Base-by-base conservation (phyloP, 2,329 filamentous ascomycete genomes). In the Penicillium sp. region DNA sequence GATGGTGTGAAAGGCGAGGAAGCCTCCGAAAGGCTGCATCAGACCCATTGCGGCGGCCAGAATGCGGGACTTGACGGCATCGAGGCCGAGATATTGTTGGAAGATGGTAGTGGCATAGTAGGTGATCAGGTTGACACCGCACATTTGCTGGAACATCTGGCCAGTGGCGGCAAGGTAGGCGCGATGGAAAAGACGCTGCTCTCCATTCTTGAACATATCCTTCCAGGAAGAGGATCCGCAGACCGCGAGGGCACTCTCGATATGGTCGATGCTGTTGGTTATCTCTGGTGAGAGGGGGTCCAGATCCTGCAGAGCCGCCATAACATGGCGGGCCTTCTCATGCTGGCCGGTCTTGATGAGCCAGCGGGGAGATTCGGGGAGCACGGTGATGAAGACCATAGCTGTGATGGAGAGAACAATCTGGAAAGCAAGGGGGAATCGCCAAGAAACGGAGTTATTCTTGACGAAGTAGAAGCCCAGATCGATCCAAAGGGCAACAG, bases 401-500 rank as follows among this genome's bases (percentile, higher is more conserved):
- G 69, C 61, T 13, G 66, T 54, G 4, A 68, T 29, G 3, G 64
- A 61, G 35, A 72, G 62, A 4, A 72, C 31, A n/a, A 69, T 59
- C 46, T 67, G 66, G 55, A 72, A 63, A 7, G 66, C 71, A 12
- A 76, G 55, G 7, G 73, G 71, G 47, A 75, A 69, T 25, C 73
- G 66, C 73, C 73, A 76, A 18, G 71, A 66, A n/a, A 72, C 66
- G 1, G 68, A 68, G 45, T 61, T 68, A 1, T 53, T 60, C 28
- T 60, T 65, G 45, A 70, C 65, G 31, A 70, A 67, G 45, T 65
- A 71, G 51, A 70, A 70, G 12, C 73, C 75, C 24, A 77, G 69
- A 49, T 78, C 74, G 49, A 78, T 72, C 75, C 75, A 78, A 4
- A 75, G 68, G 42, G 75, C 69, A 18, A 76, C 62, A 0, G 72